phyloP scores from a whole-genome alignment of 2,329 filamentous ascomycete genomes.

The Nigrospora osmanthi region DNA sequence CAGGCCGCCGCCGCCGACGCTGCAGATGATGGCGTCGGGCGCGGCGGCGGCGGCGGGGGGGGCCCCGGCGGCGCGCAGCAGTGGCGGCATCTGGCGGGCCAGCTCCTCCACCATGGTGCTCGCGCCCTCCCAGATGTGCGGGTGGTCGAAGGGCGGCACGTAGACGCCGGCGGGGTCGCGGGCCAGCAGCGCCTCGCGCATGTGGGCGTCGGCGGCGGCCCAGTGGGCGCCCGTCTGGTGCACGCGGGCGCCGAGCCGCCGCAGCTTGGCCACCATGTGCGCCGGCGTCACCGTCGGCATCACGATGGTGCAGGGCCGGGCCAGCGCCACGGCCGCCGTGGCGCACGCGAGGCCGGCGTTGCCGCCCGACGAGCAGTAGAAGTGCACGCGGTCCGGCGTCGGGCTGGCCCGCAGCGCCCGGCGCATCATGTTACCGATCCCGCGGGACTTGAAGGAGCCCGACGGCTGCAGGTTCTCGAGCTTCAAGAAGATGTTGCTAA shows the following conservation, averaged over 20 bases:
- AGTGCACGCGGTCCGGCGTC: constrained; percentile 42
- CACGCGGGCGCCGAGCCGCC: constrained; percentile 60
- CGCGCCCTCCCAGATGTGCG: constrained; percentile 60
- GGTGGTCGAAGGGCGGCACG: constrained; percentile 63
- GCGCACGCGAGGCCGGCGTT: constrained; percentile 82
- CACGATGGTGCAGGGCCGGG: constrained; percentile 65
- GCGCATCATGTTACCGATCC: constrained; percentile 64
- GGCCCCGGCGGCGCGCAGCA: constrained; percentile 1
- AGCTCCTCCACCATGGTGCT: constrained; percentile 48
- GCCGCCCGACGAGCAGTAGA: constrained; percentile 74
- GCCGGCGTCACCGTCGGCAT: constrained; percentile 59
- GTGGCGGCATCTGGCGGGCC: constrained; percentile 26
- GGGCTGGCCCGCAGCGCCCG: constrained; percentile 23
- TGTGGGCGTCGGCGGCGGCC: constrained; percentile 60
- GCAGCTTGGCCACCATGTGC: constrained; percentile 65
- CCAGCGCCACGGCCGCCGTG: constrained; percentile 58
- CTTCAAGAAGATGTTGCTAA: constrained; percentile 75
- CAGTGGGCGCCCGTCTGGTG: constrained; percentile 61
- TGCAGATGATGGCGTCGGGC: constrained; percentile 63
- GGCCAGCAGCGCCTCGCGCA: constrained; percentile 50
- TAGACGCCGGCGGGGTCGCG: constrained; percentile 48
- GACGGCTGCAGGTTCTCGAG: constrained; percentile 79
- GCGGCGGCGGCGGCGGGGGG: constrained; percentile 23
- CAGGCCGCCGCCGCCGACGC: constrained; percentile 65
- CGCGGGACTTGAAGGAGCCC: constrained; percentile 79